These are phyloP conservation scores for Ogataea chonburiensis DNA, from an alignment of 805 yeast species.

Conservation along the genomic window DNA sequence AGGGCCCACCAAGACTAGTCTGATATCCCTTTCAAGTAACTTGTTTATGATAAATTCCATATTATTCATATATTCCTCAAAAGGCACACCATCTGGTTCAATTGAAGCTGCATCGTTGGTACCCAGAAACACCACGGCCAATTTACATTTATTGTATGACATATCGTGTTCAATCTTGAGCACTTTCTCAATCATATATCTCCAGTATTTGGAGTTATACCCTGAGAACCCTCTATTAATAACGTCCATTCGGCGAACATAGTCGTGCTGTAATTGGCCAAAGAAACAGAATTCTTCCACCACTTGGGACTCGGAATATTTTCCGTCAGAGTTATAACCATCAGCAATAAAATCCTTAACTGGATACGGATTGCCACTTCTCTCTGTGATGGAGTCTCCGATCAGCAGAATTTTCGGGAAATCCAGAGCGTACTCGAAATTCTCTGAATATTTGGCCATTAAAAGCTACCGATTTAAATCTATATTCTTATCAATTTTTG, in stretches of 20 bases:
- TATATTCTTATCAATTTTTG: slow-evolving; percentile 5
- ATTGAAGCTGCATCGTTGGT: slow-evolving; percentile 63
- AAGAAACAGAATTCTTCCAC: slow-evolving; percentile 22
- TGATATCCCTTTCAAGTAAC: slow-evolving; percentile 41
- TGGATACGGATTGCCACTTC: slow-evolving; percentile 26
- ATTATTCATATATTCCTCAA: slow-evolving; percentile 51
- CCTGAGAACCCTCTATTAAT: slow-evolving; percentile 75
- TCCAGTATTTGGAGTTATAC: slow-evolving; percentile 63
- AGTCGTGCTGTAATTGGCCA: slow-evolving; percentile 32
- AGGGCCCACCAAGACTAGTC: slow-evolving; percentile 61
- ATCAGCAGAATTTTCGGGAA: slow-evolving; percentile 26
- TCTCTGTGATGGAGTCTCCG: slow-evolving; percentile 35
- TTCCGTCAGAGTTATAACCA: slow-evolving; percentile 16
- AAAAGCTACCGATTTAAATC: not conserved
- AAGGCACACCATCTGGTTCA: slow-evolving; percentile 52
- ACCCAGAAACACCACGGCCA: slow-evolving; percentile 47
- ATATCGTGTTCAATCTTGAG: slow-evolving; percentile 45
- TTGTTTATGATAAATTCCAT: slow-evolving; percentile 40
- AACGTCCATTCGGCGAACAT: slow-evolving; percentile 62
- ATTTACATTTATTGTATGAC: slow-evolving; percentile 20
- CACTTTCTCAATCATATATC: slow-evolving; percentile 46
- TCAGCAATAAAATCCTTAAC: slow-evolving; percentile 18
- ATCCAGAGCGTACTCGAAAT: slow-evolving; percentile 19
- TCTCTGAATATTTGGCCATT: slow-evolving; percentile 20
- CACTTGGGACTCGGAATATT: not conserved